A percentile compares a stretch with the other conserved stretches of the same genome.
Conservation (phyloP, 2,329 filamentous ascomycete species). For the Pezicula rhizophila region DNA sequence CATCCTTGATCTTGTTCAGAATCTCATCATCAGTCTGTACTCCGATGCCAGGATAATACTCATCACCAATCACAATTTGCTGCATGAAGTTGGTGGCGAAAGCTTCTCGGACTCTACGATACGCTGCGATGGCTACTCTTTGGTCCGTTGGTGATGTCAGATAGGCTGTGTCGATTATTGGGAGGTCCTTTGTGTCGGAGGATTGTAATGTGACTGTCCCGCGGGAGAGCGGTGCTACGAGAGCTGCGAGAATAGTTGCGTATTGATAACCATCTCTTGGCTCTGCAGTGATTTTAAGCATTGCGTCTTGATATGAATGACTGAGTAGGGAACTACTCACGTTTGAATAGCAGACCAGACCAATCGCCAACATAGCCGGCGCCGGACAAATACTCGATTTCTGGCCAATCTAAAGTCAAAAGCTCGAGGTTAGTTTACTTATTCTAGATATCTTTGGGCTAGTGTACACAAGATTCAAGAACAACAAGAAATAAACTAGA, state of each 20-base stretch:
- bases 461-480: too few species aligned
- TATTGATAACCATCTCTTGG: constrained; percentile 29
- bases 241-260: constrained; percentile 24
- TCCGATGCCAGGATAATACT: constrained; percentile 15
- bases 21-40: constrained; percentile 19
- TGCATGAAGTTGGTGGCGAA: constrained; percentile 12
- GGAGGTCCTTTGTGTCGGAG: constrained; percentile 28
- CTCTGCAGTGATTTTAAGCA: constrained; percentile 4
- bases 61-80: constrained; percentile 9
- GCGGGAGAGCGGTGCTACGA: constrained; percentile 36
- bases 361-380: constrained; percentile 8
- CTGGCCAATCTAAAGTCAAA: constrained; percentile 1
- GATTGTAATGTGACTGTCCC: constrained; percentile 38
- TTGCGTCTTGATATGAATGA: neutral
- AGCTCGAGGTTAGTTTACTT: too few species aligned
- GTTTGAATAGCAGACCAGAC: neutral
- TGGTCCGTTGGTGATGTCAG: constrained; percentile 36
- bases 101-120: constrained; percentile 34
- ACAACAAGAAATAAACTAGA: too few species aligned
- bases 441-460: too few species aligned
- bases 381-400: constrained; percentile 8
- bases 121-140: constrained; percentile 37
- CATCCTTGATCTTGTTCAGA: constrained; percentile 12
- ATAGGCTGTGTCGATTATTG: constrained; percentile 38
- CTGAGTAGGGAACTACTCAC: constrained; percentile 3